These are phyloP conservation scores for Leccinum angustisporum DNA, from an alignment of 1,284 basidiomycete genomes.

Conservation along the genomic window DNA sequence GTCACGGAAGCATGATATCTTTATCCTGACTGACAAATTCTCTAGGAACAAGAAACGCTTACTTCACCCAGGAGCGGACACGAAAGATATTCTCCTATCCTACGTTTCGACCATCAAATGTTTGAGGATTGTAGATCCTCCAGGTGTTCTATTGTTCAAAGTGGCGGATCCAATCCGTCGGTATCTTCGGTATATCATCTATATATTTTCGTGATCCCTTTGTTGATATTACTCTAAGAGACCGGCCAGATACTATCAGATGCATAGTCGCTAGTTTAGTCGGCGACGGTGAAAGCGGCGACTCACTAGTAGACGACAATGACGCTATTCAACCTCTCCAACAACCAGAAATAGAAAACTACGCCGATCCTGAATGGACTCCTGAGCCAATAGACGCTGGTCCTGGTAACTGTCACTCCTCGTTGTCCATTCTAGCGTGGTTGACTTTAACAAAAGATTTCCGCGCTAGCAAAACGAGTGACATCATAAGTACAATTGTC, in stretches of 20 bases:
- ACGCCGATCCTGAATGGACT: constrained; percentile 86
- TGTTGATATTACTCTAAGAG: constrained; percentile 42
- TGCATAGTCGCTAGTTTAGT: constrained; percentile 91
- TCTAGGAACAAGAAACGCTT: constrained; percentile 81
- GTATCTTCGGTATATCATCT: constrained; percentile 66
- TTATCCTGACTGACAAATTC: constrained; percentile 6
- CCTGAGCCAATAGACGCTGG: constrained; percentile 94
- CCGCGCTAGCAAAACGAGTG: constrained; percentile 82
- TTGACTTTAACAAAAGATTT: constrained; percentile 59
- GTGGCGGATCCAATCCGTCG: constrained; percentile 88
- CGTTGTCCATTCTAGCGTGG: not conserved
- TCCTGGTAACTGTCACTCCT: constrained; percentile 41
- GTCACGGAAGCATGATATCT: constrained; percentile 24
- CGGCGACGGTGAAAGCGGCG: constrained; percentile 81
- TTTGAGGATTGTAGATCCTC: constrained; percentile 87
- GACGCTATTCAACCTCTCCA: constrained; percentile 76
- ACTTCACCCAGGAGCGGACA: constrained; percentile 95
- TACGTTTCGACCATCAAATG: constrained; percentile 96
- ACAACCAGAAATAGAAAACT: constrained; percentile 78
- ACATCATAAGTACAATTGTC: constrained; percentile 91
- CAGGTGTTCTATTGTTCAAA: constrained; percentile 88
- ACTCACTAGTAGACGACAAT: constrained; percentile 76
- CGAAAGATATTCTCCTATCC: constrained; percentile 86
- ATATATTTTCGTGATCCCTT: not conserved
- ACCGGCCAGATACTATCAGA: constrained; percentile 87